Evolutionary conservation across 495 filamentous ascomycete species (phyloP).

Genomic region (Penicillium angulare): DNA sequence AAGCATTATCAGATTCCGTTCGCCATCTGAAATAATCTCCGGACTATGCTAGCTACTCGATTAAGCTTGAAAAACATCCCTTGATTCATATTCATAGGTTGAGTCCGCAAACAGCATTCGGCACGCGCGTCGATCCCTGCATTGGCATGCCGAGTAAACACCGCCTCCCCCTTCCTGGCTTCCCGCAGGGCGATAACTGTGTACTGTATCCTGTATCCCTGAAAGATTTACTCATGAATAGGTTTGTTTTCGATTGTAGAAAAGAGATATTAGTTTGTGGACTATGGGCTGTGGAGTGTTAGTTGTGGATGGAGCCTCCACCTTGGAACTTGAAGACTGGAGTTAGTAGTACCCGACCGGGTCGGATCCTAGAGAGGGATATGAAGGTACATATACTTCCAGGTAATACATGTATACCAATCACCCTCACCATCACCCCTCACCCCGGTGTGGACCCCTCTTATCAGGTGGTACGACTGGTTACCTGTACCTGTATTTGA

Average conservation of each 20-base stretch:
- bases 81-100: constrained; percentile 1
- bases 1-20: background rate
- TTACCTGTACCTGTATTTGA: background rate
- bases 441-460: constrained; percentile 1
- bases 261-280: background rate
- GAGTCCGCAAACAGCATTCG: constrained; percentile 28
- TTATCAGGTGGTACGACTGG: constrained; percentile 3
- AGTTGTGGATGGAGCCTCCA: background rate
- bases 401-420: background rate
- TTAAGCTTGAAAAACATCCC: constrained; percentile 1
- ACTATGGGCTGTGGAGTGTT: background rate
- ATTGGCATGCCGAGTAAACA: constrained; percentile 35
- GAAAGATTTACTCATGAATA: background rate
- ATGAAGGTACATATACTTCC: background rate
- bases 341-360: background rate
- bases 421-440: too few relatives aligned
- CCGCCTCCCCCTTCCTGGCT: constrained; percentile 37
- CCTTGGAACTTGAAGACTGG: background rate
- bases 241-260: constrained; percentile 2
- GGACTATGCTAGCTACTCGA: background rate
- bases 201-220: constrained; percentile 11
- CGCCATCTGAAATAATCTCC: background rate
- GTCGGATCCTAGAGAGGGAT: background rate
- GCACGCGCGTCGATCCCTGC: constrained; percentile 27
- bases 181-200: constrained; percentile 8